Evolutionary conservation across 1,139 yeast species (phyloP).

Genomic region (Hansenula sp.): DNA sequence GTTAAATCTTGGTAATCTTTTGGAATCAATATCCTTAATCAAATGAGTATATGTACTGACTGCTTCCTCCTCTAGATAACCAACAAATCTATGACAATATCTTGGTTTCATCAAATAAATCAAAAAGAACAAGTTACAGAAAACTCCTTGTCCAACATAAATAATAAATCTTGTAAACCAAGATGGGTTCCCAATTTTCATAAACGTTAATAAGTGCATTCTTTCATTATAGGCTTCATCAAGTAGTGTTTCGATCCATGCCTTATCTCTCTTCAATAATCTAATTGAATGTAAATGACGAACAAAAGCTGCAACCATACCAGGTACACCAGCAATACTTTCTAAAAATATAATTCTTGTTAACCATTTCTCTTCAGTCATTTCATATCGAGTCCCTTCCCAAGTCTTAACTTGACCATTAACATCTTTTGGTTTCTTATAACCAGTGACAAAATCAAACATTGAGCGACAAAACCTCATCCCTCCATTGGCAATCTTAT

Average conservation of each 20-base stretch:
- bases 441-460: conserved; percentile 67
- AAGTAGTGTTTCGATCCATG: conserved; percentile 70
- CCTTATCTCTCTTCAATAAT: conserved; percentile 61
- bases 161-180: conserved; percentile 53
- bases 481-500: conserved; percentile 47
- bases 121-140: conserved; percentile 62
- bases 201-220: conserved; percentile 71
- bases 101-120: conserved; percentile 57
- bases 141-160: conserved; percentile 68
- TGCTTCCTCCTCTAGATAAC: conserved; percentile 78
- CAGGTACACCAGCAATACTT: conserved; percentile 77
- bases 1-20: conserved; percentile 48
- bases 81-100: conserved; percentile 74
- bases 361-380: conserved; percentile 67
- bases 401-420: conserved; percentile 31
- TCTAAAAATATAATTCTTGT: conserved; percentile 68
- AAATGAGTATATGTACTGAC: conserved; percentile 68
- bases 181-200: conserved; percentile 63
- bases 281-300: conserved; percentile 64
- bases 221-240: conserved; percentile 82
- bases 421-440: conserved; percentile 44
- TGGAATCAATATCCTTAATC: conserved; percentile 48
- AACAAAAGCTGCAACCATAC: conserved; percentile 69
- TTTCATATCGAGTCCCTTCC: conserved; percentile 43
- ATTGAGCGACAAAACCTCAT: conserved; percentile 41